These are phyloP conservation scores for Phylloporus sp. DNA, from an alignment of 768 basidiomycete genomes.

Conservation along the genomic window DNA sequence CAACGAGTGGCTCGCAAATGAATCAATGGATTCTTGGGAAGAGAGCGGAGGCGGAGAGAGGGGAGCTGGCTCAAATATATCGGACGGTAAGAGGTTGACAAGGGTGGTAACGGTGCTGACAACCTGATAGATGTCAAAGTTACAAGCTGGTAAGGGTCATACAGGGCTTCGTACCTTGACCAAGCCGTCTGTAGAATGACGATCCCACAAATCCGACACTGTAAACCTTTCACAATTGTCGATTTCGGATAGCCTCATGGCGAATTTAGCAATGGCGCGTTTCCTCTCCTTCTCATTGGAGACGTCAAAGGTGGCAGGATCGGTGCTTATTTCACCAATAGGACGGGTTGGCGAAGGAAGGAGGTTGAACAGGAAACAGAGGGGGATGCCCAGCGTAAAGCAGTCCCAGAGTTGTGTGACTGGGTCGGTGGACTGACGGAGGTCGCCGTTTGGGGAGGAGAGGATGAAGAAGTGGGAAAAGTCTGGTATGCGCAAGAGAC, in stretches of 20 bases:
- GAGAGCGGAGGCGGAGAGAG: conserved; percentile 54
- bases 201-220: conserved; percentile 85
- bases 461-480: conserved; percentile 70
- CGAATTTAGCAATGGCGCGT: conserved; percentile 85
- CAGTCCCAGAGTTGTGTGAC: conserved; percentile 94
- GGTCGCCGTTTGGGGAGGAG: conserved; percentile 51
- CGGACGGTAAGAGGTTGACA: conserved; percentile 68
- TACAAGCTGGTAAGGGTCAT: background rate
- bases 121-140: conserved; percentile 48
- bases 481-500: conserved; percentile 73
- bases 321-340: conserved; percentile 58
- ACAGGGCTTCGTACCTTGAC: conserved; percentile 69
- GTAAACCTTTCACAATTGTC: conserved; percentile 80
- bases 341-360: conserved; percentile 50
- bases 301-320: conserved; percentile 58
- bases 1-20: conserved; percentile 44
- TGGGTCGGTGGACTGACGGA: conserved; percentile 80
- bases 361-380: conserved; percentile 95
- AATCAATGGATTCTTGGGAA: conserved; percentile 59
- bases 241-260: conserved; percentile 78
- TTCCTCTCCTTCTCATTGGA: conserved; percentile 85
- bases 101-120: conserved; percentile 85
- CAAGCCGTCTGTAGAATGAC: conserved; percentile 88
- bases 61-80: conserved; percentile 61
- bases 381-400: conserved; percentile 87